Conservation (phyloP, 108 stramenopile genomes). For the Conticribra guillardii region DNA sequence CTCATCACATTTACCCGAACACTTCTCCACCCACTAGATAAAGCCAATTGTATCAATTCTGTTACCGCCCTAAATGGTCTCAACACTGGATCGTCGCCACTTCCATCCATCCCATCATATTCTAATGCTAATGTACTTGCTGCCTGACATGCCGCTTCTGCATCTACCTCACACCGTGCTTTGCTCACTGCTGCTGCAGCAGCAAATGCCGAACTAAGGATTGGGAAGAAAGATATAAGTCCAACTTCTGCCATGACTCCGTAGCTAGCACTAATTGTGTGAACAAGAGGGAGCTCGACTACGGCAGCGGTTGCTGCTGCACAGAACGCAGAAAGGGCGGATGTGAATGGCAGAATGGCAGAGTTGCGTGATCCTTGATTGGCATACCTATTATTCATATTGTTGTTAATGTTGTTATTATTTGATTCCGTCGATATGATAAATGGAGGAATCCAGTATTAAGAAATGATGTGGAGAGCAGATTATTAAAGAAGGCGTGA, state of each 20-base stretch:
- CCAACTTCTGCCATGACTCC: slow-evolving; percentile 56
- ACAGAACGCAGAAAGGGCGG: slow-evolving; percentile 81
- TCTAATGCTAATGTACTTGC: slow-evolving; percentile 83
- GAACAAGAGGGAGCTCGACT: slow-evolving; percentile 85
- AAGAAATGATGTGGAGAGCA: too few species aligned
- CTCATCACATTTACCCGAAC: slow-evolving; percentile 5
- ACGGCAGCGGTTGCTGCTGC: slow-evolving; percentile 90
- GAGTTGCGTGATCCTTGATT: slow-evolving; percentile 88
- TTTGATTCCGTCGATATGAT: too few species aligned
- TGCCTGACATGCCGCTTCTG: slow-evolving; percentile 81
- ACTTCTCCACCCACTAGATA: slow-evolving; percentile 46
- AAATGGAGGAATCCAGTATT: too few species aligned
- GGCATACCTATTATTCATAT: slow-evolving; percentile 61
- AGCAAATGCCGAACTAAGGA: slow-evolving; percentile 76
- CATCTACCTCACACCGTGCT: slow-evolving; percentile 87
- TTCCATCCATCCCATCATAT: slow-evolving; percentile 60
- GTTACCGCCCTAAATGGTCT: slow-evolving; percentile 71
- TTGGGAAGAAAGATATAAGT: slow-evolving; percentile 67
- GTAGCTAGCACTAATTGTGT: slow-evolving; percentile 57
- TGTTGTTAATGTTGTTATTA: not conserved
- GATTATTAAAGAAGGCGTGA: too few species aligned
- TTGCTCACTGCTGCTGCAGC: slow-evolving; percentile 91
- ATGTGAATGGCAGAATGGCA: slow-evolving; percentile 89
- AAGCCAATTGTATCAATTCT: slow-evolving; percentile 66
- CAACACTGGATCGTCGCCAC: slow-evolving; percentile 69